Evolutionary conservation across 2,329 filamentous ascomycete genomes (phyloP).

Genomic region (Whalleya microplaca): DNA sequence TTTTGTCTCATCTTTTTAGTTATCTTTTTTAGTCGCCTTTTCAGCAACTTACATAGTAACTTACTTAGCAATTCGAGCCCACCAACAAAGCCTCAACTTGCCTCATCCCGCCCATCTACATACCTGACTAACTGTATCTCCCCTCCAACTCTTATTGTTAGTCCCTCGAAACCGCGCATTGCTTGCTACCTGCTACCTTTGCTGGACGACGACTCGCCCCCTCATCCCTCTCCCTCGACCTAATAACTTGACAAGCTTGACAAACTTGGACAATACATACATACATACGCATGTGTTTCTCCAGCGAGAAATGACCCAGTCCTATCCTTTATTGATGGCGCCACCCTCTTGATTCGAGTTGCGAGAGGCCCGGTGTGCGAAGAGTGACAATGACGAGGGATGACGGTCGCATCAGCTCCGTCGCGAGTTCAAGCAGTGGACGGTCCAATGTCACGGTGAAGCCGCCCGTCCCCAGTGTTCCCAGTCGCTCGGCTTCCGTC

Average conservation of each 20-base stretch:
- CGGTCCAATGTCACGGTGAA: constrained; percentile 68
- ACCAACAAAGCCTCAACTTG: background rate
- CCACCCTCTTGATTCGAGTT: constrained; percentile 30
- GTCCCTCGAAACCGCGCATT: background rate
- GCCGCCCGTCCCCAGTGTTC: constrained; percentile 48
- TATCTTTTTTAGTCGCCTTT: no score
- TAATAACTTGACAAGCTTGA: no score
- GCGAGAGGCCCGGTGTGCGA: constrained; percentile 30
- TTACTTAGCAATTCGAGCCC: background rate
- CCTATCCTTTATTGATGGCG: constrained; percentile 32
- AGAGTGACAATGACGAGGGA: constrained; percentile 66
- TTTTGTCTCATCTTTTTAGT: background rate
- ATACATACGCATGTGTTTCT: no score
- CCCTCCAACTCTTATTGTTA: no score
- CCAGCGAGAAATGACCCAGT: constrained; percentile 25
- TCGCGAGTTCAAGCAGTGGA: constrained; percentile 69
- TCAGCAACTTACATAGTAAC: no score
- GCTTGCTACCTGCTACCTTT: no score
- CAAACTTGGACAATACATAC: no score
- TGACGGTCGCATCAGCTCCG: constrained; percentile 70
- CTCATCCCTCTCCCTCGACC: no score
- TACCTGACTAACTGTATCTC: no score
- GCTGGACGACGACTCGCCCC: no score
- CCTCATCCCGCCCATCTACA: background rate
- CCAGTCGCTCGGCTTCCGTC: constrained; percentile 38